phyloP scores from a whole-genome alignment of 2,329 filamentous ascomycete species.

The Curvularia hawaiiensis region DNA sequence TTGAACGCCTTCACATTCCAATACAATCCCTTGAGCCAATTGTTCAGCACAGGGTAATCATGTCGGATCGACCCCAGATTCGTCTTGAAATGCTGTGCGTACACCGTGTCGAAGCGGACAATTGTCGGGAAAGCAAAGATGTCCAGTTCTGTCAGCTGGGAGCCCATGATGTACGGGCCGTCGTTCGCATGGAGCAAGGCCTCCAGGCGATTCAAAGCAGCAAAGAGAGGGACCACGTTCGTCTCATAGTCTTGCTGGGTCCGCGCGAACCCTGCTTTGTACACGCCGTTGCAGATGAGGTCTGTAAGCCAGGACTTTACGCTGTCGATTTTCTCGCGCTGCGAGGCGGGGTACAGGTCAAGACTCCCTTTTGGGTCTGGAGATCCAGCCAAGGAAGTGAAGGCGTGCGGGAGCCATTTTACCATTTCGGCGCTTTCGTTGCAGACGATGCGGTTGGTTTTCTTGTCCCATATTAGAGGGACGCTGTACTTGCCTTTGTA shows the following conservation, averaged over 20 bases:
- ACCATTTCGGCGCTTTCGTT: slow-evolving; percentile 66
- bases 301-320: slow-evolving; percentile 60
- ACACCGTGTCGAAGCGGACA: slow-evolving; percentile 65
- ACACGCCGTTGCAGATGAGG: slow-evolving; percentile 65
- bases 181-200: slow-evolving; percentile 51
- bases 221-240: slow-evolving; percentile 61
- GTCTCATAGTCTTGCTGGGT: slow-evolving; percentile 62
- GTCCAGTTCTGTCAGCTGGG: slow-evolving; percentile 63
- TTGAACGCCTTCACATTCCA: slow-evolving; percentile 61
- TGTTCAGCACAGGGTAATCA: slow-evolving; percentile 64
- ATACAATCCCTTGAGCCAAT: slow-evolving; percentile 66
- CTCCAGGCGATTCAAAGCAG: slow-evolving; percentile 64
- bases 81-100: slow-evolving; percentile 71
- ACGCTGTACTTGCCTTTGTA: slow-evolving; percentile 68
- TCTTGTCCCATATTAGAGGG: slow-evolving; percentile 66
- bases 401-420: slow-evolving; percentile 62
- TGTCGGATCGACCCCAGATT: slow-evolving; percentile 66
- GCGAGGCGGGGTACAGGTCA: slow-evolving; percentile 59
- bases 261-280: slow-evolving; percentile 64
- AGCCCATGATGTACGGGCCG: slow-evolving; percentile 63
- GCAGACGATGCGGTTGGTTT: slow-evolving; percentile 61
- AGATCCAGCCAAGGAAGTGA: slow-evolving; percentile 53
- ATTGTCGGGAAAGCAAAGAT: slow-evolving; percentile 62
- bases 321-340: slow-evolving; percentile 58
- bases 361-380: slow-evolving; percentile 47